Evolutionary conservation across 495 filamentous ascomycete species (phyloP).

Genomic region (Lasiosphaeria ovina): DNA sequence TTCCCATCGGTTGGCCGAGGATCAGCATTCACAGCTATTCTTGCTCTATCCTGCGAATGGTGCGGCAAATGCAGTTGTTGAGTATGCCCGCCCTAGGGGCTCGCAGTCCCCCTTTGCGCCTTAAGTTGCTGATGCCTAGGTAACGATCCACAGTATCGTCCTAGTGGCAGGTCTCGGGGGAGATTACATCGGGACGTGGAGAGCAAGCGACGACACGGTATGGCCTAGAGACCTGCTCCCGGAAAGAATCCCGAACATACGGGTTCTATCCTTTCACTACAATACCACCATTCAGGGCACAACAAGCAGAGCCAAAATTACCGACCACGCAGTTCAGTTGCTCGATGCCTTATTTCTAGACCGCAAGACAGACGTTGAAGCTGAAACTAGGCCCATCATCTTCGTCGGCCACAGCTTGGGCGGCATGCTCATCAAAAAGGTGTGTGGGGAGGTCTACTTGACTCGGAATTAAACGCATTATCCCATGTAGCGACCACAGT

Average conservation of each 20-base stretch:
- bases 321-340: conserved; percentile 9
- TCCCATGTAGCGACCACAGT: too few relatives aligned
- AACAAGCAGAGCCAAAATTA: not conserved
- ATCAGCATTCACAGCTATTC: not conserved
- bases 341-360: not conserved
- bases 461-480: not conserved
- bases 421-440: conserved; percentile 11
- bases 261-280: conserved; percentile 14
- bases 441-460: not conserved
- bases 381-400: conserved; percentile 10
- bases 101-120: not conserved
- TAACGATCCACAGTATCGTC: not conserved
- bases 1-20: too few relatives aligned
- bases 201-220: conserved; percentile 9
- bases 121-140: not conserved
- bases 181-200: conserved; percentile 12
- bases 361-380: not conserved
- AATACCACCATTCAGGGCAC: conserved; percentile 9
- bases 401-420: conserved; percentile 18
- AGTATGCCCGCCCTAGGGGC: not conserved
- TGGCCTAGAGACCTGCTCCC: conserved; percentile 16
- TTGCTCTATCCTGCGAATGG: not conserved
- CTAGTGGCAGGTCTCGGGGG: conserved; percentile 14
- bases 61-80: not conserved
- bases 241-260: not conserved